Evolutionary conservation across 177 flowering plant genomes (phyloP).

Genomic region (Vitis hybrid): DNA sequence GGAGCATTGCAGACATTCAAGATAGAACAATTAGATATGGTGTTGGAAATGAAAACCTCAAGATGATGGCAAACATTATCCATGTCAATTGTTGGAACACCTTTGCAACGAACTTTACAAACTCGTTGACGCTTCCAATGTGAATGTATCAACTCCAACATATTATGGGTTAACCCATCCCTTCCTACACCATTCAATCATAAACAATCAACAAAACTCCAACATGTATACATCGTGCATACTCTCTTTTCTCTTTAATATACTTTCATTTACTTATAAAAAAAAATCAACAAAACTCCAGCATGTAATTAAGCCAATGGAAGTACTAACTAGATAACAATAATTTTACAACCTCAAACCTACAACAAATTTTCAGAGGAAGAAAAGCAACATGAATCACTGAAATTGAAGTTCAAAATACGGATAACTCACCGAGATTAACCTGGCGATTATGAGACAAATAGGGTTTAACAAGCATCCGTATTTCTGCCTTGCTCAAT

Average conservation of each 20-base stretch:
- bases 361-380: neutral
- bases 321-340: too few species aligned
- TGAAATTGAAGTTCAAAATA: neutral
- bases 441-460: slow-evolving; percentile 73
- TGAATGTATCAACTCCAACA: slow-evolving; percentile 87
- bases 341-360: too few species aligned
- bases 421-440: slow-evolving; percentile 71
- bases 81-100: slow-evolving; percentile 97
- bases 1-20: too few species aligned
- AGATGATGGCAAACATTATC: slow-evolving; percentile 79
- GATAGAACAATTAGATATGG: neutral
- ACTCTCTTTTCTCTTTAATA: neutral
- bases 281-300: neutral
- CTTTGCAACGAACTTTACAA: slow-evolving; percentile 85
- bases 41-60: slow-evolving; percentile 51
- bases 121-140: slow-evolving; percentile 81
- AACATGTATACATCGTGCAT: neutral
- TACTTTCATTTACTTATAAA: too few species aligned
- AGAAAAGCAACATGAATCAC: neutral
- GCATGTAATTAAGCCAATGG: neutral
- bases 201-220: neutral
- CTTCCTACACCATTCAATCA: slow-evolving; percentile 51
- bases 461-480: slow-evolving; percentile 55
- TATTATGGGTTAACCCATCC: slow-evolving; percentile 94
- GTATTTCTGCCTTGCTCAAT: slow-evolving; percentile 54